phyloP scores from a whole-genome alignment of 805 yeast genomes.

The Candida gorgasii region DNA sequence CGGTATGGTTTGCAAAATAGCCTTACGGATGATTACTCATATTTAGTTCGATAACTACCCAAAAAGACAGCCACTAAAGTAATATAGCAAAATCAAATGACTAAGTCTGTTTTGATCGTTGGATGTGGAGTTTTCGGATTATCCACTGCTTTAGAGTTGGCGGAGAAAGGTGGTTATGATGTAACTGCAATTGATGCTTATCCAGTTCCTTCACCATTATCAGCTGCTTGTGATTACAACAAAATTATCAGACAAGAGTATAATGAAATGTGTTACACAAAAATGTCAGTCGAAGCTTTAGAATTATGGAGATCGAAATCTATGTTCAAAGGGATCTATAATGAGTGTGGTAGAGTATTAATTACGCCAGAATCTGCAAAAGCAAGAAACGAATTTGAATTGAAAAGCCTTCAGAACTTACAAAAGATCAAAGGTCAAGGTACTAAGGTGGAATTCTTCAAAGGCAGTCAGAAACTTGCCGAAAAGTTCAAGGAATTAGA shows the following conservation, averaged over 20 bases:
- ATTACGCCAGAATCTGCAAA: conserved; percentile 28
- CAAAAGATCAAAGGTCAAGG: conserved; percentile 21
- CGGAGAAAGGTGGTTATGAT: conserved; percentile 13
- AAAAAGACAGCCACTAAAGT: no score
- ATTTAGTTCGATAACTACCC: not conserved
- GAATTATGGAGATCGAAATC: conserved; percentile 38
- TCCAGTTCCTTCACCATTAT: conserved; percentile 44
- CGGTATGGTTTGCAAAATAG: no score
- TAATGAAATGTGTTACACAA: conserved; percentile 41
- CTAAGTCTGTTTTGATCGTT: conserved; percentile 14
- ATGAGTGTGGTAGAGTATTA: conserved; percentile 44
- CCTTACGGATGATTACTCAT: not conserved
- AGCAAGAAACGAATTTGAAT: conserved; percentile 41
- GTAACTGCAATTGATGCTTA: conserved; percentile 24
- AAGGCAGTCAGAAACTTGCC: conserved; percentile 28
- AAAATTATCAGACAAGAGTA: conserved; percentile 53
- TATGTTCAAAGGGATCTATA: conserved; percentile 30
- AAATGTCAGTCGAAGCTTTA: conserved; percentile 47
- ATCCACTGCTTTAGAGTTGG: conserved; percentile 18
- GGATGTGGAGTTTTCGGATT: conserved; percentile 21
- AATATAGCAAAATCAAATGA: no score
- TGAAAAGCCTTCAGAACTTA: conserved; percentile 35
- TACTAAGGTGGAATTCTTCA: conserved; percentile 24
- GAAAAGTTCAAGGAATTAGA: conserved; percentile 19
- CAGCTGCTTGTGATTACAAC: conserved; percentile 51